Percentiles rank a stretch among this genome's conserved stretches.
phyloP scores from a whole-genome alignment of 2,329 filamentous ascomycete genomes.

The Xylariaceae sp. region DNA sequence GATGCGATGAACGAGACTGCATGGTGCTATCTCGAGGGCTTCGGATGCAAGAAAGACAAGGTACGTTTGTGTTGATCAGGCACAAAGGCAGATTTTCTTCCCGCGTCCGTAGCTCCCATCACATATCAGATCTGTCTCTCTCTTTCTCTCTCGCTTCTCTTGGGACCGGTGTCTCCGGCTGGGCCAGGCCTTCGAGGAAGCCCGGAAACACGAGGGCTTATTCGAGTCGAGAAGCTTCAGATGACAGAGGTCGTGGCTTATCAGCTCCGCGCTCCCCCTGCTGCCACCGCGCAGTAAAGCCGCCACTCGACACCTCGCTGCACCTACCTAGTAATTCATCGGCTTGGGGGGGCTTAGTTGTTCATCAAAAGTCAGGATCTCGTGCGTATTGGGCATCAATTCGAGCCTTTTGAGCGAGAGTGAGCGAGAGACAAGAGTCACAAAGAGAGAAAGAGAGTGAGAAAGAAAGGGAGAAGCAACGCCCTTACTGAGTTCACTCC shows the following conservation, averaged over 20 bases:
- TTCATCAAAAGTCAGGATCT: slow-evolving; percentile 21
- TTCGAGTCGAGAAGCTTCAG: slow-evolving; percentile 14
- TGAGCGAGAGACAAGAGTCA: background rate
- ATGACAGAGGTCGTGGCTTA: slow-evolving; percentile 13
- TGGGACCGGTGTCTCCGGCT: slow-evolving; percentile 12
- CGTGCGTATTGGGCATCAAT: slow-evolving; percentile 39
- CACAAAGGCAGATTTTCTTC: slow-evolving; percentile 17
- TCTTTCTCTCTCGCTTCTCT: background rate
- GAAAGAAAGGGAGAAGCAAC: background rate
- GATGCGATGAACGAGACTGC: slow-evolving; percentile 97
- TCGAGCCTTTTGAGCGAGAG: slow-evolving; percentile 22
- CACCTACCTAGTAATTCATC: slow-evolving; percentile 5
- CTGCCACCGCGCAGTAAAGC: slow-evolving; percentile 4
- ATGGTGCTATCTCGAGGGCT: slow-evolving; percentile 96
- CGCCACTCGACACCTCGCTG: slow-evolving; percentile 7
- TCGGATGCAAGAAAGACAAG: slow-evolving; percentile 97
- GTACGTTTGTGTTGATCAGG: slow-evolving; percentile 51
- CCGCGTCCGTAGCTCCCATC: slow-evolving; percentile 13
- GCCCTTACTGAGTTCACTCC: slow-evolving; percentile 18
- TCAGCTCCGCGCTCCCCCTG: slow-evolving; percentile 19
- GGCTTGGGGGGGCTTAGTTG: slow-evolving; percentile 14
- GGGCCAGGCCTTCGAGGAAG: slow-evolving; percentile 5
- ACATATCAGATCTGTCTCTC: slow-evolving; percentile 24
- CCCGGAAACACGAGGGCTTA: slow-evolving; percentile 1
- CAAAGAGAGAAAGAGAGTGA: background rate